A percentile compares a stretch with the other conserved stretches of the same genome.
Conservation (phyloP, 768 basidiomycete genomes). For the Tylopilus balloui region DNA sequence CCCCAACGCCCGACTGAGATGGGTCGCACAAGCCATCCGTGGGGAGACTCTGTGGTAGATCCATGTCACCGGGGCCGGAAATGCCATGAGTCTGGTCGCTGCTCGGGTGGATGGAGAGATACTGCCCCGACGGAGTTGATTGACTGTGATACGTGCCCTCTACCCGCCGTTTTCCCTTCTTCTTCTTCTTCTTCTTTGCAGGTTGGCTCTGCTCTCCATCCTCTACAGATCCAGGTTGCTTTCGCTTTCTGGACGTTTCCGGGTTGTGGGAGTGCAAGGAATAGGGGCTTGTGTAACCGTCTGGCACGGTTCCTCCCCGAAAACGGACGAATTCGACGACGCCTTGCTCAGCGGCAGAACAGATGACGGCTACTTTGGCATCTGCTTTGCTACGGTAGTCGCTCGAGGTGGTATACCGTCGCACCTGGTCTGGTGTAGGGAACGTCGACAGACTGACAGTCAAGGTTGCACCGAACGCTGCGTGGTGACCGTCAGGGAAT, state of each 20-base stretch:
- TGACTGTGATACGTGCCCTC: slow-evolving; percentile 14
- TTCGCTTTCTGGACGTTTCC: slow-evolving; percentile 34
- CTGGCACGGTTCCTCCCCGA: slow-evolving; percentile 39
- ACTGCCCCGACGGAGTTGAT: neutral
- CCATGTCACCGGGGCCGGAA: slow-evolving; percentile 19
- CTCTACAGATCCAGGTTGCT: slow-evolving; percentile 26
- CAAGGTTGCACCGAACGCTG: slow-evolving; percentile 56
- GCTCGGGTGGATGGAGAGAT: neutral
- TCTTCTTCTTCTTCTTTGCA: slow-evolving; percentile 26
- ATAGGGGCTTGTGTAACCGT: slow-evolving; percentile 39
- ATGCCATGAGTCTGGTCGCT: slow-evolving; percentile 16
- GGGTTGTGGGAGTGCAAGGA: slow-evolving; percentile 25
- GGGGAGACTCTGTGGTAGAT: slow-evolving; percentile 11
- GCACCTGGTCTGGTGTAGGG: slow-evolving; percentile 32
- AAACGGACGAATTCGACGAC: slow-evolving; percentile 58
- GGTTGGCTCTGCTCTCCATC: slow-evolving; percentile 14
- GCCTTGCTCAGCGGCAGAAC: slow-evolving; percentile 51
- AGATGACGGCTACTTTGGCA: slow-evolving; percentile 55
- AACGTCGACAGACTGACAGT: slow-evolving; percentile 37
- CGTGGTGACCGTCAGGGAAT: neutral
- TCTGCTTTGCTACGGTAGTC: slow-evolving; percentile 57
- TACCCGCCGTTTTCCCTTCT: slow-evolving; percentile 26
- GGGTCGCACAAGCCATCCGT: slow-evolving; percentile 11
- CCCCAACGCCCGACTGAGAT: slow-evolving; percentile 17
- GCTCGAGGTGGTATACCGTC: slow-evolving; percentile 41